Evolutionary conservation across 352 stramenopile genomes (phyloP).

Genomic region (Blastocystis sp.): DNA sequence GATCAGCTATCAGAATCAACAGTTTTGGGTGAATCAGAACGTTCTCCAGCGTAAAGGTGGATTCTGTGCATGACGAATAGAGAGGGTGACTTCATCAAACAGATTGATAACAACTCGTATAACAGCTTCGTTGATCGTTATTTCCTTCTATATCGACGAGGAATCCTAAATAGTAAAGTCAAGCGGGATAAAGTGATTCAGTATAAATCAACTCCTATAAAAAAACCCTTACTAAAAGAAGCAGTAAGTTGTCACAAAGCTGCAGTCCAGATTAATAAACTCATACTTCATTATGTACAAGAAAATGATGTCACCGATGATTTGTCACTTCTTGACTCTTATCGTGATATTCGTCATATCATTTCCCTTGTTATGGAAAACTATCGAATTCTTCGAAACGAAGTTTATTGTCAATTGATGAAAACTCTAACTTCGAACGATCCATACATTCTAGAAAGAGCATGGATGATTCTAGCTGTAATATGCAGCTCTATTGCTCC

Average conservation of each 20-base stretch:
- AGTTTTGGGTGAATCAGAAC: background rate
- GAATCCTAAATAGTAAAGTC: background rate
- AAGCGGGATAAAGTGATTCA: background rate
- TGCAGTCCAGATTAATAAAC: background rate
- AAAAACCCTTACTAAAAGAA: background rate
- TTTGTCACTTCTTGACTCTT: background rate
- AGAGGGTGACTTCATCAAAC: background rate
- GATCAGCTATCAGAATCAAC: background rate
- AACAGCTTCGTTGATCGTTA: background rate
- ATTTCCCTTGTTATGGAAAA: constrained; percentile 25
- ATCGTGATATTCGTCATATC: background rate
- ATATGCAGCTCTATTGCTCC: background rate
- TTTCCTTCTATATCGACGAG: constrained; percentile 20
- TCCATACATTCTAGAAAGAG: background rate
- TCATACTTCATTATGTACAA: constrained; percentile 3
- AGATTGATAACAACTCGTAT: background rate
- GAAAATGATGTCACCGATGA: background rate
- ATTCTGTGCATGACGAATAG: background rate
- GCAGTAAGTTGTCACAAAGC: background rate
- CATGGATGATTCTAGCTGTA: constrained; percentile 46
- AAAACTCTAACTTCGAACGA: background rate
- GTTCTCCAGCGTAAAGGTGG: background rate
- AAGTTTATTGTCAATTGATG: constrained; percentile 45
- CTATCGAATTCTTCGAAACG: constrained; percentile 27
- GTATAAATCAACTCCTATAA: constrained; percentile 21